Evolutionary conservation across 208 protist species (phyloP).

Genomic region (Trypanosoma rangeli): DNA sequence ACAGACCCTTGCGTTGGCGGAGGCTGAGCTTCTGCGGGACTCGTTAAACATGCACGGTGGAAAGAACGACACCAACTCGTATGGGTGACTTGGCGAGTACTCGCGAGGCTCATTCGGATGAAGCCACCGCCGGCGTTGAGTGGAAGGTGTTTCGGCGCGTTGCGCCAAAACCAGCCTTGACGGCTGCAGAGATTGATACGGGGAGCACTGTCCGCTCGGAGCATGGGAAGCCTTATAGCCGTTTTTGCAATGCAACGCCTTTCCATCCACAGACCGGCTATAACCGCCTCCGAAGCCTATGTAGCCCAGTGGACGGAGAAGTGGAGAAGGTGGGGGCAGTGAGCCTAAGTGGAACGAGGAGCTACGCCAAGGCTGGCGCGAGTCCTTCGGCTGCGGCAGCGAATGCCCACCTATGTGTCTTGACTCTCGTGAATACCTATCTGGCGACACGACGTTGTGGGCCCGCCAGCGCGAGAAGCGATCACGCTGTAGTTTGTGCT

Average conservation of each 20-base stretch:
- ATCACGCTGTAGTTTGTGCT: conserved; percentile 9
- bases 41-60: neutral
- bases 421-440: neutral
- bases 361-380: conserved; percentile 54
- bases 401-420: neutral
- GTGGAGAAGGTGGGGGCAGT: conserved; percentile 33
- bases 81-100: neutral
- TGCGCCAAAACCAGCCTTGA: neutral
- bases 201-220: neutral
- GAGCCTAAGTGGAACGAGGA: conserved; percentile 21
- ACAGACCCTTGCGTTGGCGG: neutral
- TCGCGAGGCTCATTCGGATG: neutral
- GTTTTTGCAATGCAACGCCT: neutral
- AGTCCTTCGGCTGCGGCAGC: neutral
- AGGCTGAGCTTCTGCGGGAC: no score
- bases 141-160: neutral
- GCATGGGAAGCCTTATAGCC: neutral
- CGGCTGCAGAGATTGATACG: neutral
- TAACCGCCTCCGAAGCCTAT: conserved; percentile 57
- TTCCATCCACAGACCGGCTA: conserved; percentile 27
- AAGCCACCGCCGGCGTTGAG: neutral
- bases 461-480: conserved; percentile 8
- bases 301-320: conserved; percentile 62
- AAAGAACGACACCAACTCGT: conserved; percentile 6
- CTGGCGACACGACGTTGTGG: neutral